Conservation (phyloP, 306 rosid species). For the Cicer arietinum region DNA sequence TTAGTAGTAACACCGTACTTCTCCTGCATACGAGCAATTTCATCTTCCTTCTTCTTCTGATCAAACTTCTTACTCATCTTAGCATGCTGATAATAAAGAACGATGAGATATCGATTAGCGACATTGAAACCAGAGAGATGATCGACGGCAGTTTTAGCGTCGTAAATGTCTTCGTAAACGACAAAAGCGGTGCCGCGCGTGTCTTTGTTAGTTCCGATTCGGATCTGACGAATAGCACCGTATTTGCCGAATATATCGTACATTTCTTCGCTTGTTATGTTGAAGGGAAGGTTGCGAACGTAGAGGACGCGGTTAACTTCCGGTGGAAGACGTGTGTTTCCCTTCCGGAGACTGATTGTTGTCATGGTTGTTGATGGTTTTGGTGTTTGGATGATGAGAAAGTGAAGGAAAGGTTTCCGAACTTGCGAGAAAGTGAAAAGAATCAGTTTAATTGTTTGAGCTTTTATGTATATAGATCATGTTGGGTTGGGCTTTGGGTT, state of each 20-base stretch:
- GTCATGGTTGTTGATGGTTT: conserved; percentile 52
- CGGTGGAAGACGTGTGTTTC: conserved; percentile 93
- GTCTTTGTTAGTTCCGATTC: conserved; percentile 90
- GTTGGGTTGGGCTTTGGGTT: not conserved
- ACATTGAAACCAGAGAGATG: conserved; percentile 97
- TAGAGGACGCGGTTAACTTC: conserved; percentile 93
- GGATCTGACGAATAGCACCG: too few species aligned
- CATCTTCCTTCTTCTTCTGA: conserved; percentile 93
- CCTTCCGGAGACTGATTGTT: conserved; percentile 84
- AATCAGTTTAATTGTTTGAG: not conserved
- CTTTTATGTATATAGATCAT: not conserved
- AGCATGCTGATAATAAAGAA: conserved; percentile 90
- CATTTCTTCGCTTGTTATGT: conserved; percentile 98
- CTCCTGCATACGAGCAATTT: conserved; percentile 84
- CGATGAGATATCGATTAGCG: conserved; percentile 89
- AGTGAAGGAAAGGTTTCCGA: not conserved
- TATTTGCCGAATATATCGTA: too few species aligned
- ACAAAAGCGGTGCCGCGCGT: conserved; percentile 97
- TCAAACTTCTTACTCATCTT: conserved; percentile 98
- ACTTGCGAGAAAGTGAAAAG: not conserved
- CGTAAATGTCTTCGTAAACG: conserved; percentile 97
- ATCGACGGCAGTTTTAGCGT: conserved; percentile 96
- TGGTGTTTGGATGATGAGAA: conserved; percentile 34
- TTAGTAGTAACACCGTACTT: conserved; percentile 92
- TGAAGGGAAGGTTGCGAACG: conserved; percentile 90